phyloP scores from a whole-genome alignment of 441 rosid species.

The Mallotus japonicus region DNA sequence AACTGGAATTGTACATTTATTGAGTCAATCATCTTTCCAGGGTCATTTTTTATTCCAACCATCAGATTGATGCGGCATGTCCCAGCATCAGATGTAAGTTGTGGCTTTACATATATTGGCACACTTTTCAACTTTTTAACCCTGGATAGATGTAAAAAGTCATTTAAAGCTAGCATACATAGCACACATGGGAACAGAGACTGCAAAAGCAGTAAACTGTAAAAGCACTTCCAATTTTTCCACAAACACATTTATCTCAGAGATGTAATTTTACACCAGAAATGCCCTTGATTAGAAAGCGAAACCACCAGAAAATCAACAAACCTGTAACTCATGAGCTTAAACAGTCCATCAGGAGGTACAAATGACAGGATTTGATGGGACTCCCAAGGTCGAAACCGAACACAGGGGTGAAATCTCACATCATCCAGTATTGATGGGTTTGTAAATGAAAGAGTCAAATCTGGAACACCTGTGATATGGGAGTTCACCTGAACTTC shows the following conservation, averaged over 20 bases:
- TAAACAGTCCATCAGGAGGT: slow-evolving; percentile 96
- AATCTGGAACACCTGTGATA: slow-evolving; percentile 92
- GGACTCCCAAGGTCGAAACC: slow-evolving; percentile 91
- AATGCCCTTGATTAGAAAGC: background rate
- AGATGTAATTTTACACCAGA: background rate
- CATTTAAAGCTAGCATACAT: background rate
- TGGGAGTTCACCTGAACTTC: slow-evolving; percentile 86
- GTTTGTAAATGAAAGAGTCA: slow-evolving; percentile 80
- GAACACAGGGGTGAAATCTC: slow-evolving; percentile 92
- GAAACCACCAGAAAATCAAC: slow-evolving; percentile 12
- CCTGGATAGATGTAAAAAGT: slow-evolving; percentile 33
- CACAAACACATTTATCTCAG: background rate
- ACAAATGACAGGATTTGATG: slow-evolving; percentile 88
- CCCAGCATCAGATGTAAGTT: slow-evolving; percentile 71
- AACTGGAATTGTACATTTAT: slow-evolving; percentile 70
- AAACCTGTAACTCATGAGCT: slow-evolving; percentile 95
- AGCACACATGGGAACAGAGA: background rate
- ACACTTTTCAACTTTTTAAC: slow-evolving; percentile 79
- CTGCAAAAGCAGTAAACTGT: slow-evolving; percentile 5
- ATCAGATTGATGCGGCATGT: slow-evolving; percentile 64
- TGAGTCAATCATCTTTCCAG: slow-evolving; percentile 78
- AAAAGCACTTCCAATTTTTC: background rate
- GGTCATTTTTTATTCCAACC: slow-evolving; percentile 81
- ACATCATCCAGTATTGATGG: slow-evolving; percentile 75
- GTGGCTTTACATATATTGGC: slow-evolving; percentile 90